Evolutionary conservation across 768 basidiomycete species (phyloP).

Genomic region (Hericium coralloides): DNA sequence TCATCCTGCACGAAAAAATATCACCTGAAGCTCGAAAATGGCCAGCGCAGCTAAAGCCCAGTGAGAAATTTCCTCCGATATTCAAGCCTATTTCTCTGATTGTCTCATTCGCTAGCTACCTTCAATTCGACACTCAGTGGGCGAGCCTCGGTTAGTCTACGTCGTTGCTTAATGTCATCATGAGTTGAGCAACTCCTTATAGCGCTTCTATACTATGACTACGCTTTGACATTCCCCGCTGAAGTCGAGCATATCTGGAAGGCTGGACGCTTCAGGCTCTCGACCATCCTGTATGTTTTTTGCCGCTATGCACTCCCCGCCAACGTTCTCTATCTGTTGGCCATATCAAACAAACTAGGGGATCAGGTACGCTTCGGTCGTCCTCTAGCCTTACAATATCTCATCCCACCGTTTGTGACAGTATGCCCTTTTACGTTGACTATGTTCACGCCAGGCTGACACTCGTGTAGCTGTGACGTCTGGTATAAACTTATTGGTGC

Average conservation of each 20-base stretch:
- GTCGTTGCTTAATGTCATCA: background rate
- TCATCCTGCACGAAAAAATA: no score
- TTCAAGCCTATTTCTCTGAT: background rate
- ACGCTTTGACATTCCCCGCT: slow-evolving; percentile 22
- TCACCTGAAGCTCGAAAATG: background rate
- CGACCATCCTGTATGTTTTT: slow-evolving; percentile 23
- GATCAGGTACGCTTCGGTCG: background rate
- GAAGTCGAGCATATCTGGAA: slow-evolving; percentile 28
- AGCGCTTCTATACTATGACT: slow-evolving; percentile 25
- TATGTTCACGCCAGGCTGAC: background rate
- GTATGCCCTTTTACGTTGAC: no score
- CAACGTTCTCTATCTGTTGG: slow-evolving; percentile 25
- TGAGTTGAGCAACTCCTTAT: background rate
- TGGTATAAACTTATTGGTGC: slow-evolving; percentile 22
- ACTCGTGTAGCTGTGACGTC: slow-evolving; percentile 17
- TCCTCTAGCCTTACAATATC: no score
- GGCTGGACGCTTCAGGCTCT: slow-evolving; percentile 16
- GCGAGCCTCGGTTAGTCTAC: background rate
- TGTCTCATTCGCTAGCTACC: background rate
- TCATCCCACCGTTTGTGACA: no score
- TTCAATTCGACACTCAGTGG: background rate
- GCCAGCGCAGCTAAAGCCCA: background rate
- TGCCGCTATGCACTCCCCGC: slow-evolving; percentile 28
- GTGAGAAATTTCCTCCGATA: background rate
- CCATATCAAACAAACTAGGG: slow-evolving; percentile 9